phyloP scores from a whole-genome alignment of 1,139 yeast genomes.

The Eremothecium gossypii region DNA sequence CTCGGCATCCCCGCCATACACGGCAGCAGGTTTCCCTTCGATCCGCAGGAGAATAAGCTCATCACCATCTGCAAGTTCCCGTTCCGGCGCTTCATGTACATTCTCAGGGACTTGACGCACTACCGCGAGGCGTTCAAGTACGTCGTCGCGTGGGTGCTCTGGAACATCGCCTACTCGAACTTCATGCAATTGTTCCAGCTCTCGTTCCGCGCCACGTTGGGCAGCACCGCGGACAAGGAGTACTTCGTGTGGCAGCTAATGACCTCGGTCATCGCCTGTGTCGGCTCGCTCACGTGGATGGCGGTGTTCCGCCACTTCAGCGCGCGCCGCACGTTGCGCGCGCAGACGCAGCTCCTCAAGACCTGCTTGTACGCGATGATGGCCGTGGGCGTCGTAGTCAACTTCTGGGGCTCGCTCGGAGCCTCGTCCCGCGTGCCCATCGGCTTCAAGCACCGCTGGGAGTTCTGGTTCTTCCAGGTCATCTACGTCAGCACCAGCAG shows the following conservation, averaged over 20 bases:
- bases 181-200: slow-evolving; percentile 35
- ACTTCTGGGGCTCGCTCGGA: slow-evolving; percentile 40
- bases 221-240: slow-evolving; percentile 36
- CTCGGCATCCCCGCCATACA: slow-evolving; percentile 32
- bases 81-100: slow-evolving; percentile 29
- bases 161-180: slow-evolving; percentile 36
- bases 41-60: neutral
- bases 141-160: slow-evolving; percentile 38
- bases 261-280: slow-evolving; percentile 32
- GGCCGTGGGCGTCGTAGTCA: slow-evolving; percentile 30
- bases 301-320: slow-evolving; percentile 30
- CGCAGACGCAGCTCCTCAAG: slow-evolving; percentile 4
- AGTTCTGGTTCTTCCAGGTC: slow-evolving; percentile 39
- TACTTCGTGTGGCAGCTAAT: slow-evolving; percentile 37
- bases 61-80: slow-evolving; percentile 10
- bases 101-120: slow-evolving; percentile 16
- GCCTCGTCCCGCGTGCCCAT: slow-evolving; percentile 26
- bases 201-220: slow-evolving; percentile 37
- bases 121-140: slow-evolving; percentile 32
- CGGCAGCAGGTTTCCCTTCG: slow-evolving; percentile 19
- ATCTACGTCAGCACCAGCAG: slow-evolving; percentile 34
- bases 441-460: slow-evolving; percentile 39
- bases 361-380: slow-evolving; percentile 29
- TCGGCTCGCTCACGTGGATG: slow-evolving; percentile 38
- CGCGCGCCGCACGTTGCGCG: slow-evolving; percentile 12